Conservation (phyloP, 805 yeast species). For the Saturnispora diversa region DNA sequence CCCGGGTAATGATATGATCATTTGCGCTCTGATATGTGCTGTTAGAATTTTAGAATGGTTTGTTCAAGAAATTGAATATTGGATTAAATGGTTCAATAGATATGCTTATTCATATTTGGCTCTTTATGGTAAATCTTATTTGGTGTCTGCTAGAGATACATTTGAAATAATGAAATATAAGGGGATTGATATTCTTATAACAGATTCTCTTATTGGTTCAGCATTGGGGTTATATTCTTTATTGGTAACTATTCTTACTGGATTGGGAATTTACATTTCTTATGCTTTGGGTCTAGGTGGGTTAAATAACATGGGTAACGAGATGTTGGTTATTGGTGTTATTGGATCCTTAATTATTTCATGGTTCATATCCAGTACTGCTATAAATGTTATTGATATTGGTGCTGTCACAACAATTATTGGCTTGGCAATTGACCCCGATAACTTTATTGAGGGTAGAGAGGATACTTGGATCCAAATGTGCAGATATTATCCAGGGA, state of each 20-base stretch:
- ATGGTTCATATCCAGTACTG: constrained; percentile 63
- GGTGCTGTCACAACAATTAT: constrained; percentile 82
- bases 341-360: constrained; percentile 48
- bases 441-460: constrained; percentile 53
- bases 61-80: constrained; percentile 26
- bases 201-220: constrained; percentile 74
- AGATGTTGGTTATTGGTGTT: constrained; percentile 24
- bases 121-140: constrained; percentile 72
- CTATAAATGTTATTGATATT: constrained; percentile 67
- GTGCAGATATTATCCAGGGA: constrained; percentile 27
- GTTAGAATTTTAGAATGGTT: constrained; percentile 64
- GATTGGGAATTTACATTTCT: constrained; percentile 22
- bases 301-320: constrained; percentile 20
- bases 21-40: constrained; percentile 40
- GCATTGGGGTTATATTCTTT: constrained; percentile 71
- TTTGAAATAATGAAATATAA: constrained; percentile 68
- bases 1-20: constrained; percentile 42
- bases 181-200: constrained; percentile 78
- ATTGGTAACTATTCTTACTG: constrained; percentile 44
- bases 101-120: constrained; percentile 86
- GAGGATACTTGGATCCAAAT: constrained; percentile 39
- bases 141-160: constrained; percentile 72
- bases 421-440: constrained; percentile 79
- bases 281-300: neutral
- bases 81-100: constrained; percentile 76